A percentile compares a stretch with the other conserved stretches of the same genome.
Conservation (phyloP, 2,329 filamentous ascomycete genomes). For the Dichotomopilus funicola region DNA sequence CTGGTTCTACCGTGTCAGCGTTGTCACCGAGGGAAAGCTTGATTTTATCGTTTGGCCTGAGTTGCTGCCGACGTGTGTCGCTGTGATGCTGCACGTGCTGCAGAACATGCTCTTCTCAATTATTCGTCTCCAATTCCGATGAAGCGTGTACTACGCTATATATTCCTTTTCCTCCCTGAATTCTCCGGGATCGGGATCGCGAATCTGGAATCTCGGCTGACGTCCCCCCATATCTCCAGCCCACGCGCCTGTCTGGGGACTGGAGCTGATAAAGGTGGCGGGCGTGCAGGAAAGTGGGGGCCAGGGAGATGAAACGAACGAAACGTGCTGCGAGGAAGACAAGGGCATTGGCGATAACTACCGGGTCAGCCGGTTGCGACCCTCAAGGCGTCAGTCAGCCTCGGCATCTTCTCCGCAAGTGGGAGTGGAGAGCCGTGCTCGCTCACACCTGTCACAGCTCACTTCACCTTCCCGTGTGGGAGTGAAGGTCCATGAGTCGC, state of each 20-base stretch:
- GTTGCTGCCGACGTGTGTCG: slow-evolving; percentile 58
- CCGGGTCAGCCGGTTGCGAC: not conserved
- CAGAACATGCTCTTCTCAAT: slow-evolving; percentile 70
- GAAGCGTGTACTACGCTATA: no score
- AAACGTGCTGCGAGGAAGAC: slow-evolving; percentile 7
- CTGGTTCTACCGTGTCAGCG: slow-evolving; percentile 53
- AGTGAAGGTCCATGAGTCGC: not conserved
- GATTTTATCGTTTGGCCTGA: slow-evolving; percentile 62
- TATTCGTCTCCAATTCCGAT: slow-evolving; percentile 54
- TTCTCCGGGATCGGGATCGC: no score
- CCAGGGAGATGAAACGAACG: not conserved
- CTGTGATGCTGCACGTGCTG: slow-evolving; percentile 60
- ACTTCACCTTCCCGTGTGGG: slow-evolving; percentile 2
- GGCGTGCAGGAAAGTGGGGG: not conserved
- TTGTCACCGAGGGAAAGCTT: slow-evolving; percentile 57
- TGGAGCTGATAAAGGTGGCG: no score
- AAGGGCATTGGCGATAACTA: slow-evolving; percentile 4
- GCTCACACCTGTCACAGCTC: slow-evolving; percentile 5
- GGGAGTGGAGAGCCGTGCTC: no score
- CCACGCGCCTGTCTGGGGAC: no score
- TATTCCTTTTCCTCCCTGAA: no score
- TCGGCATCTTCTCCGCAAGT: not conserved
- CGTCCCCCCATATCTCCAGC: no score
- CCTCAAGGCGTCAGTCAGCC: not conserved
- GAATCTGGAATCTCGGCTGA: no score